Evolutionary conservation across 176 grass and related monocot species (phyloP).

Genomic region (Secale cereale): DNA sequence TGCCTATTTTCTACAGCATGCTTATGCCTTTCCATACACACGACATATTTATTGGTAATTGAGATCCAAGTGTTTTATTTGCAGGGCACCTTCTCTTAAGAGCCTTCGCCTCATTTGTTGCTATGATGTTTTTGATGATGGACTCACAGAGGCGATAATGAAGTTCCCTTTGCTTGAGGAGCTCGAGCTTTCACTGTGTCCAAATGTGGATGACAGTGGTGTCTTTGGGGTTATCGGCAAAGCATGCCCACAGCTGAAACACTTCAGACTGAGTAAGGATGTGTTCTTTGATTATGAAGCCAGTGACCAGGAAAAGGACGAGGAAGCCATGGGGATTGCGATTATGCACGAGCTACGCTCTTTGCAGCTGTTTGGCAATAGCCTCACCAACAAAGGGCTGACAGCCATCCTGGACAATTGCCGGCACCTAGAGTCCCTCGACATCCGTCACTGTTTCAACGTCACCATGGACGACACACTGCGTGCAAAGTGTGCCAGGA

Average conservation of each 20-base stretch:
- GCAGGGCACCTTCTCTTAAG: neutral
- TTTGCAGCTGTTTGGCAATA: neutral
- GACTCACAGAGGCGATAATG: neutral
- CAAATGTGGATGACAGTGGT: neutral
- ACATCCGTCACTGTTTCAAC: neutral
- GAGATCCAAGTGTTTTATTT: neutral
- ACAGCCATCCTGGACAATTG: neutral
- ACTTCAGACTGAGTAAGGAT: neutral
- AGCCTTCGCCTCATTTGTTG: constrained; percentile 5
- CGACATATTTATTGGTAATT: neutral
- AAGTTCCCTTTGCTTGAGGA: constrained; percentile 14
- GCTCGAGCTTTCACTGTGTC: neutral
- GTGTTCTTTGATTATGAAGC: neutral
- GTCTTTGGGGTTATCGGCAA: neutral
- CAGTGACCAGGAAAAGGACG: neutral
- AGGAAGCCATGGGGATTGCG: neutral
- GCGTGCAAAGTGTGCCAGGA: constrained; percentile 1
- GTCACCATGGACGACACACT: neutral
- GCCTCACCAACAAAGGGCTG: neutral
- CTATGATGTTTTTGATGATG: neutral
- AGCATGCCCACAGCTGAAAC: neutral
- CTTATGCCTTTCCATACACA: neutral
- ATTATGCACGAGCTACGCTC: neutral
- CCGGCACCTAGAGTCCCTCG: neutral
- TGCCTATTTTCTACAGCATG: neutral